phyloP scores from a whole-genome alignment of 495 filamentous ascomycete species.

The Letharia columbiana region DNA sequence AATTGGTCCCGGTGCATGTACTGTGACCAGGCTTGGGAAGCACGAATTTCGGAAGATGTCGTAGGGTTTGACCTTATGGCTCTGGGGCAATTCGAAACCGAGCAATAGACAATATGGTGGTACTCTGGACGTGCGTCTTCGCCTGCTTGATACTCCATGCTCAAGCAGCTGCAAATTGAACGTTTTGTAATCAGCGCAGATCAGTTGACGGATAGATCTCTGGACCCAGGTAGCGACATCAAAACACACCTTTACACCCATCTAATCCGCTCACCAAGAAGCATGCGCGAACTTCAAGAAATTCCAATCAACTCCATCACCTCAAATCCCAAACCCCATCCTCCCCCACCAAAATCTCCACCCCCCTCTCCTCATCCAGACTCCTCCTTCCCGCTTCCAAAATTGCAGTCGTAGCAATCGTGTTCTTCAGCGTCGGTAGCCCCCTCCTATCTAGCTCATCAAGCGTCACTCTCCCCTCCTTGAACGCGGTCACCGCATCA shows the following conservation, averaged over 20 bases:
- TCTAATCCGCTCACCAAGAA: background rate
- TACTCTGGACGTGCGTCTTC: background rate
- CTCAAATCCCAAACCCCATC: slow-evolving; percentile 58
- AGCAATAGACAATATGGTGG: background rate
- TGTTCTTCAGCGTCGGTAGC: slow-evolving; percentile 78
- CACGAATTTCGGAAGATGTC: background rate
- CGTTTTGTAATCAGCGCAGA: background rate
- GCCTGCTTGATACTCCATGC: background rate
- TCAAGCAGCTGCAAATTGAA: background rate
- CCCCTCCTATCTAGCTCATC: slow-evolving; percentile 70
- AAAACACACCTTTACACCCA: background rate
- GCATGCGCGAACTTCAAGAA: background rate
- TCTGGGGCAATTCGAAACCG: background rate
- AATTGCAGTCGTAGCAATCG: slow-evolving; percentile 84
- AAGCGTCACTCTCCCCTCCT: slow-evolving; percentile 60
- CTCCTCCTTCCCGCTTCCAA: slow-evolving; percentile 75
- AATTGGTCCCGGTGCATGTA: background rate
- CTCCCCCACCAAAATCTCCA: slow-evolving; percentile 58
- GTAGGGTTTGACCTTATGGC: background rate
- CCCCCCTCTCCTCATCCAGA: slow-evolving; percentile 68
- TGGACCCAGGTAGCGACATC: background rate
- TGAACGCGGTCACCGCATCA: slow-evolving; percentile 71
- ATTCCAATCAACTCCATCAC: slow-evolving; percentile 27
- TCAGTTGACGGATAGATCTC: background rate
- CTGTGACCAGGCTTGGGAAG: background rate